These are phyloP conservation scores for Astrothelium macrocarpum DNA, from an alignment of 495 filamentous ascomycete genomes.

Conservation along the genomic window DNA sequence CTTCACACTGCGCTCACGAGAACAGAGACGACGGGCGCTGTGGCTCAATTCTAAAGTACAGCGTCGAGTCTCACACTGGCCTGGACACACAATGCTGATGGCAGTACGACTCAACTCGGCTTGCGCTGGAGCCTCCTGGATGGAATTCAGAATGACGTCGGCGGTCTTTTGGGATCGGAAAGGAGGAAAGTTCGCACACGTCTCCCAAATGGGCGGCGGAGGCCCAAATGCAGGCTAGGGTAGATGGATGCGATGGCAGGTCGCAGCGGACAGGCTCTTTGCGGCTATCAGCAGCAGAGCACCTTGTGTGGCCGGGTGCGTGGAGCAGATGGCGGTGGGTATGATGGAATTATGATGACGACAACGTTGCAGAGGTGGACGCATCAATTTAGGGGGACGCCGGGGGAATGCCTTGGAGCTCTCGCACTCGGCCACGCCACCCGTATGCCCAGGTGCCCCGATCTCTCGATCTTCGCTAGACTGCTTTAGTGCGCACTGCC, in stretches of 20 bases:
- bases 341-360: slow-evolving; percentile 7
- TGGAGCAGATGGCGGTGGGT: neutral
- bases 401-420: too few relatives aligned
- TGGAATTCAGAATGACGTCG: slow-evolving; percentile 5
- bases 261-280: neutral
- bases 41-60: neutral
- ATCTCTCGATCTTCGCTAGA: neutral
- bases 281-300: neutral
- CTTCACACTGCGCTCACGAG: neutral
- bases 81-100: neutral
- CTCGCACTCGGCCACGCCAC: neutral
- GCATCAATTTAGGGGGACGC: slow-evolving; percentile 6
- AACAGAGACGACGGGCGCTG: neutral
- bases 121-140: neutral
- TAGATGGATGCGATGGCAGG: neutral
- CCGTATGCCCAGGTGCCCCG: neutral
- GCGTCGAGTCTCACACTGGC: neutral
- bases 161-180: neutral
- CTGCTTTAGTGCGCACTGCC: neutral
- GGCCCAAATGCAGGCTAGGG: neutral
- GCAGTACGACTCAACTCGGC: neutral
- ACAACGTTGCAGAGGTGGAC: slow-evolving; percentile 5
- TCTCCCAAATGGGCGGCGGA: neutral
- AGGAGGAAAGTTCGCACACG: neutral
- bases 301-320: neutral